Percentiles rank a stretch among this genome's conserved stretches.
phyloP scores from a whole-genome alignment of 345 rosid genomes.

The Corchorus capsularis region DNA sequence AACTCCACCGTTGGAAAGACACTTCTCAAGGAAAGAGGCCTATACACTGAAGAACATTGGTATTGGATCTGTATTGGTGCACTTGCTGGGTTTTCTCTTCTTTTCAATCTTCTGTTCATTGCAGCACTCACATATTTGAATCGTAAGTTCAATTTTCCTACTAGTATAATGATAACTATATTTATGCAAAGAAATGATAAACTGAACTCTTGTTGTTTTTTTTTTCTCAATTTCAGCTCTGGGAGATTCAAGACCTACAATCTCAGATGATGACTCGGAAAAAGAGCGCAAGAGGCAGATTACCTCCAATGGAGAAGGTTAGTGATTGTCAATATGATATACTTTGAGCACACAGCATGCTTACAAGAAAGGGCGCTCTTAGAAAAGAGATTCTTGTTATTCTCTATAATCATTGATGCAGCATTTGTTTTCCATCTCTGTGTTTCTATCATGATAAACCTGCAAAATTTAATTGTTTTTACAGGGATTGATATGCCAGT shows the following conservation, averaged over 20 bases:
- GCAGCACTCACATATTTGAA: constrained; percentile 49
- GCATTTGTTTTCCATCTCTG: neutral
- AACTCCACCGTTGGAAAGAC: constrained; percentile 46
- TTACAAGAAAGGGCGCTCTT: too few species aligned
- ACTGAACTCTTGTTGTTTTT: neutral
- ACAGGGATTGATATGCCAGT: neutral
- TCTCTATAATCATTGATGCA: too few species aligned
- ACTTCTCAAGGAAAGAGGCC: constrained; percentile 52
- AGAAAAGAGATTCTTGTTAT: neutral
- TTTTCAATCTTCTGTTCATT: constrained; percentile 50
- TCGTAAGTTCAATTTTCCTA: constrained; percentile 38
- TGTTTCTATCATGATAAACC: neutral
- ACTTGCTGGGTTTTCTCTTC: constrained; percentile 47
- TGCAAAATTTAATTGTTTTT: neutral
- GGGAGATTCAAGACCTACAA: constrained; percentile 40
- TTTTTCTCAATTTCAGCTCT: constrained; percentile 42
- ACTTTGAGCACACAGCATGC: neutral
- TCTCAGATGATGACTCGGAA: constrained; percentile 32
- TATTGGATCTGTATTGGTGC: constrained; percentile 54
- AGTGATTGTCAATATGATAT: neutral
- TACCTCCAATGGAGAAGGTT: constrained; percentile 17
- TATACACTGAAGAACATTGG: constrained; percentile 48
- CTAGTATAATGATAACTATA: neutral
- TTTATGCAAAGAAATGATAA: neutral
- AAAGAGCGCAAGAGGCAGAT: constrained; percentile 24